phyloP scores from a whole-genome alignment of 345 rosid genomes.

The Acer negundo region DNA sequence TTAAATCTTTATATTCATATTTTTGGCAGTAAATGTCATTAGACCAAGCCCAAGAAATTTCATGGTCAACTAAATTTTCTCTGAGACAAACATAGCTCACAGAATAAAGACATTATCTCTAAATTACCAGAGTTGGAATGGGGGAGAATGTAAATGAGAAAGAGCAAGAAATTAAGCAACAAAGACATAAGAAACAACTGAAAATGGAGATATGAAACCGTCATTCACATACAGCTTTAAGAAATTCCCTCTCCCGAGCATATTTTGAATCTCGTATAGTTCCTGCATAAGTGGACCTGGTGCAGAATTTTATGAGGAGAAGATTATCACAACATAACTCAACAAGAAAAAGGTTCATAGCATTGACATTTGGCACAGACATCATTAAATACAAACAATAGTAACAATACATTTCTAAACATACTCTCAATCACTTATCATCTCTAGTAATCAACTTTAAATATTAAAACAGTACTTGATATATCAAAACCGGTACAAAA shows the following conservation, averaged over 20 bases:
- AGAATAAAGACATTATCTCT: not conserved
- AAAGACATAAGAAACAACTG: constrained; percentile 5
- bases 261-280: constrained; percentile 90
- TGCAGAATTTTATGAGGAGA: constrained; percentile 16
- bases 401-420: not conserved
- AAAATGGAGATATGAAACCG: constrained; percentile 6
- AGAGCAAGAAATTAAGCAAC: not conserved
- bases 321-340: not conserved
- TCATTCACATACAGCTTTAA: constrained; percentile 76
- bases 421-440: not conserved
- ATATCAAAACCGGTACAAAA: not conserved
- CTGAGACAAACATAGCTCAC: not conserved
- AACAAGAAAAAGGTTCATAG: not conserved
- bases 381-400: no score
- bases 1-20: not conserved
- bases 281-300: constrained; percentile 94
- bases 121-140: not conserved
- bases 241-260: constrained; percentile 88
- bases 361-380: not conserved
- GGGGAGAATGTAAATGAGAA: not conserved
- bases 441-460: not conserved
- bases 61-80: not conserved
- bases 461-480: not conserved
- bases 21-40: not conserved
- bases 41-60: not conserved